Conservation (phyloP, 441 rosid species). For the Erodium moschatum region DNA sequence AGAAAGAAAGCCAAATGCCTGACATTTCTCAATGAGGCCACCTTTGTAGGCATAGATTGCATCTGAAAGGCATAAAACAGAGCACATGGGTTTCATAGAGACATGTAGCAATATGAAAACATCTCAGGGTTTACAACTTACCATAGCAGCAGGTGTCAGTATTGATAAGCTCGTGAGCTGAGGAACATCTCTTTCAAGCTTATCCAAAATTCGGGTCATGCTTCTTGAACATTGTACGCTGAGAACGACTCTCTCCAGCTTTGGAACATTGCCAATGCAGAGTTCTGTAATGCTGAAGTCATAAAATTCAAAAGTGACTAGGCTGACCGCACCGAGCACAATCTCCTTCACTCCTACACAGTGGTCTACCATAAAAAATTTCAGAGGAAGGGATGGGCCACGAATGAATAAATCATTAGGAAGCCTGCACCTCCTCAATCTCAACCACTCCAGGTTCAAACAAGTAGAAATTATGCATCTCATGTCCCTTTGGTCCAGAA, state of each 20-base stretch:
- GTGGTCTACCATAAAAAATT: neutral
- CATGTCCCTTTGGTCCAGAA: slow-evolving; percentile 9
- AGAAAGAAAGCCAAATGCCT: neutral
- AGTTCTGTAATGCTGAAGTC: neutral
- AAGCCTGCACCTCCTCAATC: slow-evolving; percentile 3
- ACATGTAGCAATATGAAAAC: neutral
- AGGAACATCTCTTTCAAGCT: slow-evolving; percentile 1
- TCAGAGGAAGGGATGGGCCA: neutral
- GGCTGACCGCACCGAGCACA: slow-evolving; percentile 1
- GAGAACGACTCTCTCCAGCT: neutral
- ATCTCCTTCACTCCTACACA: neutral
- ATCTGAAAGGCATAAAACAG: neutral
- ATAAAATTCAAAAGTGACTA: neutral
- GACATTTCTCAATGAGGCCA: slow-evolving; percentile 1
- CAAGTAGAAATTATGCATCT: slow-evolving; percentile 3
- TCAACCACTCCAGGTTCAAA: slow-evolving; percentile 1
- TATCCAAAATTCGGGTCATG: neutral
- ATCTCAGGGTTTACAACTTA: neutral
- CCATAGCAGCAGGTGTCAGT: neutral
- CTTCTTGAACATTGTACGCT: neutral
- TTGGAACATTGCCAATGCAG: slow-evolving; percentile 1
- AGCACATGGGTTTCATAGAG: neutral
- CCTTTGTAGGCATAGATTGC: neutral
- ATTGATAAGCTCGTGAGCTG: neutral
- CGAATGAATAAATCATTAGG: neutral